phyloP scores from a whole-genome alignment of 23 red algal genomes.

The Gracilaria caudata region DNA sequence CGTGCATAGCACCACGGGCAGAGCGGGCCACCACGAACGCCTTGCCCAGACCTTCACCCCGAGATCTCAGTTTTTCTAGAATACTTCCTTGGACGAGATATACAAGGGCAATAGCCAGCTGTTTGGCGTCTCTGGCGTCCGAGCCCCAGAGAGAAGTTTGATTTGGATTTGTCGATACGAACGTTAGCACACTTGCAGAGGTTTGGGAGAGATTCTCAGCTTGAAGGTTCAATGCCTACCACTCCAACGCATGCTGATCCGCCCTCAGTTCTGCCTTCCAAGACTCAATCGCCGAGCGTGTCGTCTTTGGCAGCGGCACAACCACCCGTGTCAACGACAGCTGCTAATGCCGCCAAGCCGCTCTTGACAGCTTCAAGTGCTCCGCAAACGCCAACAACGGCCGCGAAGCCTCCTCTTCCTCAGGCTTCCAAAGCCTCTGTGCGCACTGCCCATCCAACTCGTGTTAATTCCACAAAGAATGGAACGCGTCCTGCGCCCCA shows the following conservation, averaged over 20 bases:
- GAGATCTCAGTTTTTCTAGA: too few species aligned
- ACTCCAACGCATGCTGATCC: neutral
- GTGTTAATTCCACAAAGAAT: neutral
- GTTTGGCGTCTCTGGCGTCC: too few species aligned
- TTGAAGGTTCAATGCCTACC: neutral
- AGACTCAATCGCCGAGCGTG: neutral
- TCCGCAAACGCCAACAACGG: conserved; percentile 6
- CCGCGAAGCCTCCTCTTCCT: conserved; percentile 23
- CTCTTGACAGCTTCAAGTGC: neutral
- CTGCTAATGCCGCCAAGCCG: neutral
- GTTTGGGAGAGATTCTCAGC: neutral
- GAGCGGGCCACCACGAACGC: too few species aligned
- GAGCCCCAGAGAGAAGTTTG: too few species aligned
- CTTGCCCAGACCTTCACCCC: too few species aligned
- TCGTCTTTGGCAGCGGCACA: neutral
- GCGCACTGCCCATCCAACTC: neutral
- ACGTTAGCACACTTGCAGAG: too few species aligned
- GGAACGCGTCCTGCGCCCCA: neutral
- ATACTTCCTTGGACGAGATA: too few species aligned
- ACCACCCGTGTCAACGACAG: neutral
- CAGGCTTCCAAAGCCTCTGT: neutral
- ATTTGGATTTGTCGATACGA: too few species aligned
- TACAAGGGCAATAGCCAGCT: too few species aligned
- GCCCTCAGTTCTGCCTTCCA: neutral
- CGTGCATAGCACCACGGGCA: too few species aligned